A percentile compares a stretch with the other conserved stretches of the same genome.
These are phyloP conservation scores for Pseudomonodictys pantanalensis DNA, from an alignment of 495 filamentous ascomycete genomes.

Conservation along the genomic window DNA sequence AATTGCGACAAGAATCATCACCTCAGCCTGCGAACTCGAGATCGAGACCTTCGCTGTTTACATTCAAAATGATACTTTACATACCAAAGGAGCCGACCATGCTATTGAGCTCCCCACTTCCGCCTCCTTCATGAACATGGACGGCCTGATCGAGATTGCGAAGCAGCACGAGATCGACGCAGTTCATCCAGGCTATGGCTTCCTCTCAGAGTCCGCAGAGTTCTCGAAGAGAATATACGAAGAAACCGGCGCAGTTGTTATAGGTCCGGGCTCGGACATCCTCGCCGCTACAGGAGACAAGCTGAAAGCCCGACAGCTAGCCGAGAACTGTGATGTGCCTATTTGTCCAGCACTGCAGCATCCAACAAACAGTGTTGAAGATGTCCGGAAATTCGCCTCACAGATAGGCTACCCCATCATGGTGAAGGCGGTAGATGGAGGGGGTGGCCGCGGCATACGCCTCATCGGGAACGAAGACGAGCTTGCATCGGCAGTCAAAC, in stretches of 20 bases:
- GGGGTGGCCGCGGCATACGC: constrained; percentile 43
- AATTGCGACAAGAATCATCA: constrained; percentile 58
- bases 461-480: constrained; percentile 36
- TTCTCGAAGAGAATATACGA: constrained; percentile 54
- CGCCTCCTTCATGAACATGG: constrained; percentile 52
- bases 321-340: constrained; percentile 53
- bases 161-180: constrained; percentile 54
- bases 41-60: constrained; percentile 56
- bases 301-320: constrained; percentile 54
- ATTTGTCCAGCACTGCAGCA: constrained; percentile 50
- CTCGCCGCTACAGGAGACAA: constrained; percentile 57
- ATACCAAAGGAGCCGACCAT: constrained; percentile 49
- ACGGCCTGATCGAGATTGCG: constrained; percentile 46
- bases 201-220: constrained; percentile 57
- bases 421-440: constrained; percentile 48
- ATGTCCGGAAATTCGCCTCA: constrained; percentile 46
- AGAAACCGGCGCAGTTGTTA: constrained; percentile 49
- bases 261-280: constrained; percentile 55
- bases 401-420: constrained; percentile 55
- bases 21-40: constrained; percentile 54
- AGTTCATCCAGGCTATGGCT: constrained; percentile 63
- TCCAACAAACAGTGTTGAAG: constrained; percentile 44
- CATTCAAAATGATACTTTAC: constrained; percentile 53
- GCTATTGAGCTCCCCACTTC: constrained; percentile 50
- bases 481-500: constrained; percentile 29